phyloP scores from a whole-genome alignment of 2,329 filamentous ascomycete genomes.

The Cordyceps militaris region DNA sequence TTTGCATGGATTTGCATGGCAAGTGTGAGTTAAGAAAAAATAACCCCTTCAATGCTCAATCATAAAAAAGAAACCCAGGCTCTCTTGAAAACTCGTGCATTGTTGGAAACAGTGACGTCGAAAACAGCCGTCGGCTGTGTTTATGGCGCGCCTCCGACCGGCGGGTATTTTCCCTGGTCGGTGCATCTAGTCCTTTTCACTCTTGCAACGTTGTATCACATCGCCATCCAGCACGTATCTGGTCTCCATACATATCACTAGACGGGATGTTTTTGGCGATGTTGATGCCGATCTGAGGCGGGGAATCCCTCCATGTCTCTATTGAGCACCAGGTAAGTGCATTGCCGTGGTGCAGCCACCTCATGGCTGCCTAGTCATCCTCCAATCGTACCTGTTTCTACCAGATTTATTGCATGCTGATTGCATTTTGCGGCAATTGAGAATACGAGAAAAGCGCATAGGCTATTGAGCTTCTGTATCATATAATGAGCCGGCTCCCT shows the following conservation, averaged over 20 bases:
- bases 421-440: not conserved
- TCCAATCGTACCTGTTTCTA: not conserved
- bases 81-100: not conserved
- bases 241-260: not conserved
- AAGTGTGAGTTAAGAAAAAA: too few species aligned
- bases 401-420: not conserved
- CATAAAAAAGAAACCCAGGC: too few species aligned
- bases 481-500: not conserved
- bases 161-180: not conserved
- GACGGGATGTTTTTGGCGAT: not conserved
- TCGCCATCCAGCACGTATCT: not conserved
- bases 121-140: not conserved
- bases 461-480: not conserved
- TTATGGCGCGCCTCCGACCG: too few species aligned
- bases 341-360: not conserved
- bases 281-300: not conserved
- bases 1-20: too few species aligned
- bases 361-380: not conserved
- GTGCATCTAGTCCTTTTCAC: not conserved
- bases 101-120: not conserved
- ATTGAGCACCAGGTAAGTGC: not conserved
- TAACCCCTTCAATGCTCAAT: too few species aligned
- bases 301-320: not conserved
- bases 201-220: slow-evolving; percentile 6
- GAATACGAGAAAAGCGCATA: not conserved